Conservation (phyloP, 352 stramenopile genomes). For the Plasmopara viticola region DNA sequence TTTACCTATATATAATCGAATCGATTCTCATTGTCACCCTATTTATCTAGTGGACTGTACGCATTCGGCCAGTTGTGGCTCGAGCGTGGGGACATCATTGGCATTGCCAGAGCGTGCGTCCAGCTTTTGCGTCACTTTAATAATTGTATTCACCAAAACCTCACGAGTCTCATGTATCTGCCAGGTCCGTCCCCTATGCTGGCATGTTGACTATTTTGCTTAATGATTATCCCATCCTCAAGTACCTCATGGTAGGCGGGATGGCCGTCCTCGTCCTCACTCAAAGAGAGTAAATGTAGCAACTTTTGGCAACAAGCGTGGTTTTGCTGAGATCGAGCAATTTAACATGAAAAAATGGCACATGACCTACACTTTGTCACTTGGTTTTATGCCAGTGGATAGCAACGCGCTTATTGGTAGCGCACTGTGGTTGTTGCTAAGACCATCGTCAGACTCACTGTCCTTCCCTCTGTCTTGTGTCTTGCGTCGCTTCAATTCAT, state of each 20-base stretch:
- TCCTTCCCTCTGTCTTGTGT: background rate
- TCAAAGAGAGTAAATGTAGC: conserved; percentile 38
- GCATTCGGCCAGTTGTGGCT: conserved; percentile 97
- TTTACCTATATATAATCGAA: background rate
- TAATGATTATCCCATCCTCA: conserved; percentile 98
- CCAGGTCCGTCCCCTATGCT: conserved; percentile 93
- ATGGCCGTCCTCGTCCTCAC: conserved; percentile 82
- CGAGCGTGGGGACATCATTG: conserved; percentile 97
- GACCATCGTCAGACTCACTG: too few species aligned
- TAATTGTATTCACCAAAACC: background rate
- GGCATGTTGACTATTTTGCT: conserved; percentile 99
- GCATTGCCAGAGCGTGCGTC: conserved; percentile 87
- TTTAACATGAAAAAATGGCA: background rate
- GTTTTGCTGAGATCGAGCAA: background rate
- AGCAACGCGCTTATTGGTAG: too few species aligned
- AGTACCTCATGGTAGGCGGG: conserved; percentile 78
- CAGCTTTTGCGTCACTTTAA: background rate
- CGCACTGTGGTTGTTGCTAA: too few species aligned
- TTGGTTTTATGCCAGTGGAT: background rate
- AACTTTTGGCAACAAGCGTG: too few species aligned
- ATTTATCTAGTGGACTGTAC: conserved; percentile 87
- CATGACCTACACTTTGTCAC: background rate
- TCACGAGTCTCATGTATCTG: conserved; percentile 7
- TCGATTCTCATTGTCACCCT: too few species aligned
- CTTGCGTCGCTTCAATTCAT: conserved; percentile 34